These are phyloP conservation scores for Mycena indigotica DNA, from an alignment of 768 basidiomycete genomes.

Conservation along the genomic window DNA sequence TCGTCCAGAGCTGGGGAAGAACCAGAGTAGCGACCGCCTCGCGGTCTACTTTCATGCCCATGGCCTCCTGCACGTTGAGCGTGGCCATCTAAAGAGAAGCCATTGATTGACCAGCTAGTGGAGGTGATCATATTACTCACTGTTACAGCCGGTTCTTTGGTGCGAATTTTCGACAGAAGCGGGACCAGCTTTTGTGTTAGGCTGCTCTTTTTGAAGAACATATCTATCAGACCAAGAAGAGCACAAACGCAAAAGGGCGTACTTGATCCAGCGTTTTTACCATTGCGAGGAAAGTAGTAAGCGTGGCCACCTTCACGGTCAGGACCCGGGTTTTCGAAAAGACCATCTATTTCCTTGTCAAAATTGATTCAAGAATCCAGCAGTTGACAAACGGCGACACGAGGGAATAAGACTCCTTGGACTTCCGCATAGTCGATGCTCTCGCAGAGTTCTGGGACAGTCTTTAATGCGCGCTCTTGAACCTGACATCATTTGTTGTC, in stretches of 20 bases:
- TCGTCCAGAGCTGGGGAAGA: conserved; percentile 91
- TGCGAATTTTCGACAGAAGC: conserved; percentile 89
- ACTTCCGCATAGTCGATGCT: conserved; percentile 95
- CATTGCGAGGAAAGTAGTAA: conserved; percentile 82
- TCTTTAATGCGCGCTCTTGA: conserved; percentile 85
- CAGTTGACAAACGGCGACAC: conserved; percentile 73
- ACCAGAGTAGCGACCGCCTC: conserved; percentile 90
- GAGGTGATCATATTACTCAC: conserved; percentile 53
- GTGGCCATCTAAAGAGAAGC: conserved; percentile 76
- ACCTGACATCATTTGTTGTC: conserved; percentile 51
- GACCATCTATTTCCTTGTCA: conserved; percentile 62
- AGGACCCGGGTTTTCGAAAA: conserved; percentile 91
- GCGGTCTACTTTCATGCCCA: conserved; percentile 93
- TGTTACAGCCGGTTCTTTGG: conserved; percentile 95
- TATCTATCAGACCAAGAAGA: neutral
- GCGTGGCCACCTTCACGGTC: conserved; percentile 87
- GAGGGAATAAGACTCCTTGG: conserved; percentile 85
- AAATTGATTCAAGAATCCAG: conserved; percentile 1
- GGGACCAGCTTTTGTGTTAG: conserved; percentile 96
- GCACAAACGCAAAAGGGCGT: neutral
- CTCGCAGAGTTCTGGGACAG: conserved; percentile 87
- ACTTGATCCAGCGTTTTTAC: conserved; percentile 91
- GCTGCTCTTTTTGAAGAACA: conserved; percentile 55
- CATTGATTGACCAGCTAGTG: neutral
- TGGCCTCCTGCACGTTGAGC: conserved; percentile 88